These are phyloP conservation scores for Didymella exigua DNA, from an alignment of 2,329 filamentous ascomycete species.

Conservation along the genomic window DNA sequence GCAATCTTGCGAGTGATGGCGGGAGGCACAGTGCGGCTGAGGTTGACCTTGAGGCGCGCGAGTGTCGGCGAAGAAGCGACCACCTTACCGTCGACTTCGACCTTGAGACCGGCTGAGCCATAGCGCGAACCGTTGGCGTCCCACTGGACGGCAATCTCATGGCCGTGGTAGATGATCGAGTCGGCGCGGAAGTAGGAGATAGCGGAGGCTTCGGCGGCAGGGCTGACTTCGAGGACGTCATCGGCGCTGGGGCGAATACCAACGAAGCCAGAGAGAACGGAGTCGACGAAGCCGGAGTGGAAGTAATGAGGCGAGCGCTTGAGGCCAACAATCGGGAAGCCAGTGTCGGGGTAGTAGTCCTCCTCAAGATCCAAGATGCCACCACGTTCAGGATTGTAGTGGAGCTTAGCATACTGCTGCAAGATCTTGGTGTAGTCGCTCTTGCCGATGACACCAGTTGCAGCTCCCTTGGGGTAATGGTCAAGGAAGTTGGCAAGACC, in stretches of 20 bases:
- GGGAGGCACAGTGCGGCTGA: constrained; percentile 29
- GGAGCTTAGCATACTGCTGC: constrained; percentile 49
- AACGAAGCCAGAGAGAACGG: constrained; percentile 51
- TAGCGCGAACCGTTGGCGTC: constrained; percentile 46
- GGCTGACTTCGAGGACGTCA: constrained; percentile 50
- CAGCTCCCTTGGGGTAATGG: constrained; percentile 43
- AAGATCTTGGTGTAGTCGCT: constrained; percentile 48
- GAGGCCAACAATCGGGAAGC: constrained; percentile 50
- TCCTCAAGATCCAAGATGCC: constrained; percentile 50
- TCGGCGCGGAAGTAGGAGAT: constrained; percentile 52
- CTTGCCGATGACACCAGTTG: constrained; percentile 29
- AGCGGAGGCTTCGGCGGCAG: constrained; percentile 39
- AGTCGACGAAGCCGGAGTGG: constrained; percentile 53
- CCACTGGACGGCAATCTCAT: constrained; percentile 52
- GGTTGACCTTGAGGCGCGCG: constrained; percentile 29
- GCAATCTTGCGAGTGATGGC: constrained; percentile 41
- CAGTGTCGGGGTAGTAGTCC: constrained; percentile 53
- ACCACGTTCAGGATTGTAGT: constrained; percentile 44
- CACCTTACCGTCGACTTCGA: constrained; percentile 46
- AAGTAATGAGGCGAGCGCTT: constrained; percentile 54
- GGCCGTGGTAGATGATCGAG: constrained; percentile 51
- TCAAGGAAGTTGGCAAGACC: constrained; percentile 53
- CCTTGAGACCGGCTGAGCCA: constrained; percentile 37
- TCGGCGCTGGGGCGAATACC: constrained; percentile 50
- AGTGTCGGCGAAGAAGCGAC: constrained; percentile 39